Base-by-base conservation (phyloP, 257 asterid species). In the Cordia subcordata region DNA sequence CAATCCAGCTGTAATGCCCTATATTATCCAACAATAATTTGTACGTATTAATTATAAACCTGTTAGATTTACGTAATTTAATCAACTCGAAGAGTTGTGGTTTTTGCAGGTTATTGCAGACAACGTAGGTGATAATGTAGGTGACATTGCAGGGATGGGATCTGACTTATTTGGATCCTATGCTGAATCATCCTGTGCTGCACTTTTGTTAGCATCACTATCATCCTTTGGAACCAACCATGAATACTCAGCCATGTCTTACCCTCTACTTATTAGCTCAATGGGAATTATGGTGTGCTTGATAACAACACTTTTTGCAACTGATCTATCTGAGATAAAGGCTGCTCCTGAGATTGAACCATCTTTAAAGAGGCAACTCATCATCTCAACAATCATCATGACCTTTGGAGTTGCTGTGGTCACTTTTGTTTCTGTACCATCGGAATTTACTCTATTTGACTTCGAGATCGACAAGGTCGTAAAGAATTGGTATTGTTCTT, bases 131-230 rank as follows among this genome's bases (percentile, higher is more conserved):
- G 88, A 82, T 49, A 82, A 82, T 61, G 83, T 82, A 27, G 88
- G 88, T 59, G 85, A 82, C 65, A 82, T 82, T 76, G 88, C 88
- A 49, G 81, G 88, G 40, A 82, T 82, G 85, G 88, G 85, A 18
- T 82, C 88, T 15, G 88, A 79, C 51, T 65, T 82, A 44, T 82
- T 82, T 39, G 80, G 87, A 42, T 82, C 88, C 19, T 82, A 79
- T 67, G 85, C 85, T n/a, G 88, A 78, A 60, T 75, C 88, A 47
- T 81, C 88, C 32, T 81, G 88, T 66, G 88, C 88, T 0, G 88
- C 85, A 39, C 81, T 82, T 20, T 77, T 76, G 64, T 79, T 79
- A 55, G 83, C 88, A 57, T 82, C 85, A 23, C 70, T 82, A 58
- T 82, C 88, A 32, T 82, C 88, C 18, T 82, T 79, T 56, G 88